These are phyloP conservation scores for Rutidosis leptorrhynchoides DNA, from an alignment of 129 eudicot species.

Conservation along the genomic window DNA sequence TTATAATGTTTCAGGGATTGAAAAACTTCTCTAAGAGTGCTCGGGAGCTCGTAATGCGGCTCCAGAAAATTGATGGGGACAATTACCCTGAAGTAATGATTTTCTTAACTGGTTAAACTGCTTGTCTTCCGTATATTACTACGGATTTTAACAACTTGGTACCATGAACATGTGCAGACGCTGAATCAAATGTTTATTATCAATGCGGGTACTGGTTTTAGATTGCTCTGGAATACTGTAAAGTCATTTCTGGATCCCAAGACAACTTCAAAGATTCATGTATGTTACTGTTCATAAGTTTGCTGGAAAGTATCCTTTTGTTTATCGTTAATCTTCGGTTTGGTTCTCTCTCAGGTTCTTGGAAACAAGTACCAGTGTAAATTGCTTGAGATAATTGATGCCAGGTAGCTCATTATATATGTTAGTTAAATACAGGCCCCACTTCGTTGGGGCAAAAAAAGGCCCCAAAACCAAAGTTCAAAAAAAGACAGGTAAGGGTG, in stretches of 20 bases:
- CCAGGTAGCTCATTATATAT: conserved; percentile 51
- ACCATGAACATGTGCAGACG: conserved; percentile 50
- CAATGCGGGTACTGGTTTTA: conserved; percentile 98
- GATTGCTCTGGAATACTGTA: conserved; percentile 88
- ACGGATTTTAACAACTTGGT: conserved; percentile 11
- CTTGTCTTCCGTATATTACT: conserved; percentile 1
- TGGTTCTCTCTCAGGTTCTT: conserved; percentile 59
- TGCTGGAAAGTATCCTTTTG: conserved; percentile 1
- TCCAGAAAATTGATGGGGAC: conserved; percentile 93
- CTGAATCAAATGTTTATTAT: conserved; percentile 91
- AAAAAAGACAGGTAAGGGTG: no score
- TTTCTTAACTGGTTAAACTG: conserved; percentile 8
- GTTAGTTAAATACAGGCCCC: no score
- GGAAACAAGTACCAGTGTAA: conserved; percentile 82
- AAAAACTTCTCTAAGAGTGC: conserved; percentile 91
- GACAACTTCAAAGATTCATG: conserved; percentile 97
- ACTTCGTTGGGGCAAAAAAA: no score
- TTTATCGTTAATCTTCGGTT: conserved; percentile 12
- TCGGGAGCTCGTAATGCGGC: conserved; percentile 71
- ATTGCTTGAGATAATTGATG: conserved; percentile 81
- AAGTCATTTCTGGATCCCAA: conserved; percentile 86
- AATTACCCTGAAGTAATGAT: conserved; percentile 79
- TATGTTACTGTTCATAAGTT: conserved; percentile 26
- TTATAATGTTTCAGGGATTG: conserved; percentile 54
- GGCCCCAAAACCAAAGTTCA: no score